Percentiles rank a stretch among this genome's conserved stretches.
Conservation (phyloP, 1,139 yeast species). For the Debaryomycetaceae sp. region DNA sequence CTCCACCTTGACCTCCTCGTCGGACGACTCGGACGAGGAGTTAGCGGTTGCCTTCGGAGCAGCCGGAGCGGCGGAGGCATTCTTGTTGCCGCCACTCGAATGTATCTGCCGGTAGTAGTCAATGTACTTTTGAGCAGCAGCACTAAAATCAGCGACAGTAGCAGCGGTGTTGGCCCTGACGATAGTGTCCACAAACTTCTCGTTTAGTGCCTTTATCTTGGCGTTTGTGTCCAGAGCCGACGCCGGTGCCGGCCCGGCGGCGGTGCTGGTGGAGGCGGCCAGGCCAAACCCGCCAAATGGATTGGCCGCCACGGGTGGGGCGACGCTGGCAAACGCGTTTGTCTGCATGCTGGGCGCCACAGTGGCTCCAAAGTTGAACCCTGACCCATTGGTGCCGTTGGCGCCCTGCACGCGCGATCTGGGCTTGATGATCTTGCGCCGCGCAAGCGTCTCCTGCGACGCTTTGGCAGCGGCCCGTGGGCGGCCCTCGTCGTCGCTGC, state of each 20-base stretch:
- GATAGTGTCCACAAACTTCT: constrained; percentile 53
- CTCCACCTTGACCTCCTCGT: constrained; percentile 45
- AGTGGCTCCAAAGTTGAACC: constrained; percentile 1
- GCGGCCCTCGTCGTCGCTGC: constrained; percentile 36
- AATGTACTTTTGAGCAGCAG: constrained; percentile 56
- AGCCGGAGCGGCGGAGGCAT: constrained; percentile 5
- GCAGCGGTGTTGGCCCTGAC: constrained; percentile 37
- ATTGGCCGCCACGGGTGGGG: constrained; percentile 7
- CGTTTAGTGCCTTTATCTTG: constrained; percentile 65
- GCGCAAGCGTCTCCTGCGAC: constrained; percentile 58
- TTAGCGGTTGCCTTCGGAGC: constrained; percentile 10
- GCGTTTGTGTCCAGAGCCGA: constrained; percentile 20
- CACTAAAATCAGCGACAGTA: constrained; percentile 55
- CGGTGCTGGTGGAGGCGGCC: constrained; percentile 6
- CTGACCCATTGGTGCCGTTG: constrained; percentile 3
- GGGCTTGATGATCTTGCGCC: constrained; percentile 65
- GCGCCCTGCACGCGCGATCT: constrained; percentile 16
- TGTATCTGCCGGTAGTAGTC: constrained; percentile 45
- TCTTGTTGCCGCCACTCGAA: constrained; percentile 15
- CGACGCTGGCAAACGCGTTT: constrained; percentile 1
- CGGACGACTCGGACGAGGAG: constrained; percentile 25
- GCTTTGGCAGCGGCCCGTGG: constrained; percentile 40
- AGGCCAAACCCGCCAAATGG: constrained; percentile 10
- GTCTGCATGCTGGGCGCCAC: too few species aligned
- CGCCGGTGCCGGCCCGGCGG: constrained; percentile 7